These are phyloP conservation scores for Albugo candida DNA, from an alignment of 352 stramenopile genomes.

Conservation along the genomic window DNA sequence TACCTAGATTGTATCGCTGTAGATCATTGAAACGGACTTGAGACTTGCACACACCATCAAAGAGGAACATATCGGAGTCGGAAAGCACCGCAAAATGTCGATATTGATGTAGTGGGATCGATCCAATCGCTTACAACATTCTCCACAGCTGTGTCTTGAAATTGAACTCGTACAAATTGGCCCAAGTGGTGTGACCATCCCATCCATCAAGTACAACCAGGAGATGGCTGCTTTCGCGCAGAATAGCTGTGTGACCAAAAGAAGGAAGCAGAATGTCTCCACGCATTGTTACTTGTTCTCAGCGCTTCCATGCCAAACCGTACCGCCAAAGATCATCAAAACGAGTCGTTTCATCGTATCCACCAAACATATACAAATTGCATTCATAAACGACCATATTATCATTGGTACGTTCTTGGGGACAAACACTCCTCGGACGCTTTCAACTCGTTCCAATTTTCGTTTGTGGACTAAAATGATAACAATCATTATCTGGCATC, in stretches of 20 bases:
- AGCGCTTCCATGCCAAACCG: constrained; percentile 29
- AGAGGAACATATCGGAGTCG: constrained; percentile 75
- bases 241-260: constrained; percentile 69
- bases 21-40: constrained; percentile 78
- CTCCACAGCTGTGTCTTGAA: constrained; percentile 52
- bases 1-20: constrained; percentile 45
- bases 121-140: constrained; percentile 30
- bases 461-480: constrained; percentile 8
- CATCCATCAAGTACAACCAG: constrained; percentile 74
- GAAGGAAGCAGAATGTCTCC: constrained; percentile 36
- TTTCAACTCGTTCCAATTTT: constrained; percentile 65
- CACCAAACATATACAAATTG: constrained; percentile 76
- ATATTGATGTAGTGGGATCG: constrained; percentile 53
- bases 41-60: constrained; percentile 77
- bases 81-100: constrained; percentile 70
- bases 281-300: constrained; percentile 23
- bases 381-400: constrained; percentile 66
- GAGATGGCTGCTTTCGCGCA: constrained; percentile 39
- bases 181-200: constrained; percentile 70
- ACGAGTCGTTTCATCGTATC: constrained; percentile 65
- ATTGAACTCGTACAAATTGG: constrained; percentile 63
- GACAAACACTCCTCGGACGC: constrained; percentile 23
- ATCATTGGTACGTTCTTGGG: constrained; percentile 66
- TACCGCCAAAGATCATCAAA: constrained; percentile 76
- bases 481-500: not conserved